These are phyloP conservation scores for Diophrys appendiculata DNA, from an alignment of 73 alveolate species.

Conservation along the genomic window DNA sequence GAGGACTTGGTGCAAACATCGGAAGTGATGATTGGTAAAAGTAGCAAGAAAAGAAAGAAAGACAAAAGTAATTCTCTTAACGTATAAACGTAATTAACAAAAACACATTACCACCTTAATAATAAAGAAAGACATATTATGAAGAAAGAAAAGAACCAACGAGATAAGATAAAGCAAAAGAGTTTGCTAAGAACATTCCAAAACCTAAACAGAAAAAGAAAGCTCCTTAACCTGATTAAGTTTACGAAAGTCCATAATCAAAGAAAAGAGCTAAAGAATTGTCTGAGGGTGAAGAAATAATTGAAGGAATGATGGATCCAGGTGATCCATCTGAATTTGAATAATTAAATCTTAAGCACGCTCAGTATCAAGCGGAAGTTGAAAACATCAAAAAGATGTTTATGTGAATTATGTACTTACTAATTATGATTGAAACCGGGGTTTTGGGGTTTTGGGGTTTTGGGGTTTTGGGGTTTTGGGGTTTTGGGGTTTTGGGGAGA, in stretches of 20 bases:
- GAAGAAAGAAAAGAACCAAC: conserved; percentile 34
- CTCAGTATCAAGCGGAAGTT: conserved; percentile 39
- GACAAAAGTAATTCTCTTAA: conserved; percentile 13
- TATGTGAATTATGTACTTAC: conserved; percentile 39
- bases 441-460: too few relatives aligned
- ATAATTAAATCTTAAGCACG: conserved; percentile 27
- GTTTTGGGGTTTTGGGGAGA: too few relatives aligned
- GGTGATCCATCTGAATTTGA: conserved; percentile 25
- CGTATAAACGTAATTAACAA: conserved; percentile 12
- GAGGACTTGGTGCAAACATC: conserved; percentile 95
- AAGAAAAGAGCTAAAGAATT: conserved; percentile 15
- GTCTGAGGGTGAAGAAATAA: conserved; percentile 19
- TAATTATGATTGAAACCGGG: too few relatives aligned
- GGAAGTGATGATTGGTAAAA: conserved; percentile 94
- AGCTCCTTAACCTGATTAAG: not conserved
- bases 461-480: too few relatives aligned
- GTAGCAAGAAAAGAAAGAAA: conserved; percentile 34
- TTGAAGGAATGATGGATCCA: conserved; percentile 36
- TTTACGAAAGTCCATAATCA: not conserved
- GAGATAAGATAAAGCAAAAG: conserved; percentile 67
- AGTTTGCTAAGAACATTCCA: conserved; percentile 72
- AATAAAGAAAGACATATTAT: conserved; percentile 2
- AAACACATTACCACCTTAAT: not conserved
- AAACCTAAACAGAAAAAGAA: conserved; percentile 47
- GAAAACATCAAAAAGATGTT: conserved; percentile 52